Evolutionary conservation across 495 filamentous ascomycete genomes (phyloP), one percentile per base, ranked within the genome.

Genomic region (Oidiodendron maius): DNA sequence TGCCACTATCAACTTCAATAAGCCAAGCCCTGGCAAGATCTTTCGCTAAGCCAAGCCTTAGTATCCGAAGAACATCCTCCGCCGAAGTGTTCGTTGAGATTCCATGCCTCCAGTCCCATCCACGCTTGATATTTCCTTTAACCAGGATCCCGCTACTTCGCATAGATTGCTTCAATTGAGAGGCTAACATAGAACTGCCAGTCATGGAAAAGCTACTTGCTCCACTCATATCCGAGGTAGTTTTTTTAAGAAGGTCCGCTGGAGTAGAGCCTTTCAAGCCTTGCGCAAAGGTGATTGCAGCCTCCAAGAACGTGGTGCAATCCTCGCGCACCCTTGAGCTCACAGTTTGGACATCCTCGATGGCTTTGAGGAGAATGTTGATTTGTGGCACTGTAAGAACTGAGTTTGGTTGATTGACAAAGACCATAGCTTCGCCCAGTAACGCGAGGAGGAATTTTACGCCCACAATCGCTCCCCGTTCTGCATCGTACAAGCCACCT

Each of bases 91-190:
- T 67, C 37, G 75, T 77, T 11, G 68, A 59, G 43, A 91, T 62
- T 10, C 77, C 78, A 4, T 66, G 70, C 52, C 90, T 68, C 90
- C 90, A 96, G 66, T 96, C 90, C 90, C 90, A 95, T 0, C 83
- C 84, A 43, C 87, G 70, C 62, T 76, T 73, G 13, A 70, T 54
- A 23, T 67, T 64, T 11, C 68, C 70, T 56, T 75, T 71, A 1
- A 82, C 70, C 17, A 84, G 59, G 22, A 83, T 76, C 0, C 72
- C 73, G 22, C 74, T 78, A 40, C 74, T 70, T 28, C 74, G 62
- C 48, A 77, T 71, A 3, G 71, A 78, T 41, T 69, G 73, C 40
- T 76, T 76, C 52, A 81, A 65, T 49, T 78, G 71, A n/a, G 78
- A 82, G 3, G 76, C 78, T 11, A 87, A 64, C 71, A 89, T 82